A percentile compares a stretch with the other conserved stretches of the same genome.
phyloP scores from a whole-genome alignment of 192 early-diverging fungal genomes.

The Linnemannia exigua region DNA sequence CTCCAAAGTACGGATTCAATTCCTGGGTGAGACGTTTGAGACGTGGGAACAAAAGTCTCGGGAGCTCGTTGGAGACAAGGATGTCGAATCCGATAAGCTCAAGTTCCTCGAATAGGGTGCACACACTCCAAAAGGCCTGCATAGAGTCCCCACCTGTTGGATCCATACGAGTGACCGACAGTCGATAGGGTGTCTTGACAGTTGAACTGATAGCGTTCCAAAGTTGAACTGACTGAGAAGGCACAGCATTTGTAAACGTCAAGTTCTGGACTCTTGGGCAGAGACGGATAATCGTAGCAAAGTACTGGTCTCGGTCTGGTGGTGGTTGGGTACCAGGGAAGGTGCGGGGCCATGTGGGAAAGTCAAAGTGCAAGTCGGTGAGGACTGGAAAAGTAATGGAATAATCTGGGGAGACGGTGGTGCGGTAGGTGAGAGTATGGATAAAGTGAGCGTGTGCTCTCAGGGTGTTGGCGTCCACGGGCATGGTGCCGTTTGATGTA shows the following conservation, averaged over 20 bases:
- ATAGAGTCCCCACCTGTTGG: neutral
- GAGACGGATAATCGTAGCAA: neutral
- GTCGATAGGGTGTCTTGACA: neutral
- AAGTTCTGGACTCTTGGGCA: neutral
- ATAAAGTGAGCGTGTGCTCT: neutral
- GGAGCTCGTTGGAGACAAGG: neutral
- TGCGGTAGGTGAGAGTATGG: neutral
- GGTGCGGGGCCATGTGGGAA: neutral
- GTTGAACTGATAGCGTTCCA: neutral
- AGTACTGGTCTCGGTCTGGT: neutral
- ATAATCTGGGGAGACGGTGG: neutral
- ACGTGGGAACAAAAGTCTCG: neutral
- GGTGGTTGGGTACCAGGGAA: neutral
- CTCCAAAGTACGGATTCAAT: neutral
- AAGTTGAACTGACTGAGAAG: neutral
- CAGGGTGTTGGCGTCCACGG: neutral
- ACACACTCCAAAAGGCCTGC: neutral
- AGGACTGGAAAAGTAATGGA: neutral
- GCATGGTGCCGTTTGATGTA: neutral
- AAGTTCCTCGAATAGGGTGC: neutral
- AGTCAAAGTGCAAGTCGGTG: neutral
- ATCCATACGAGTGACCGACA: neutral
- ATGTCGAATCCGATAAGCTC: neutral
- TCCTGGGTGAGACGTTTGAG: neutral
- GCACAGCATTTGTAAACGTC: neutral